Conservation (phyloP, 2,329 filamentous ascomycete genomes). For the Ophiostoma fasciatum region DNA sequence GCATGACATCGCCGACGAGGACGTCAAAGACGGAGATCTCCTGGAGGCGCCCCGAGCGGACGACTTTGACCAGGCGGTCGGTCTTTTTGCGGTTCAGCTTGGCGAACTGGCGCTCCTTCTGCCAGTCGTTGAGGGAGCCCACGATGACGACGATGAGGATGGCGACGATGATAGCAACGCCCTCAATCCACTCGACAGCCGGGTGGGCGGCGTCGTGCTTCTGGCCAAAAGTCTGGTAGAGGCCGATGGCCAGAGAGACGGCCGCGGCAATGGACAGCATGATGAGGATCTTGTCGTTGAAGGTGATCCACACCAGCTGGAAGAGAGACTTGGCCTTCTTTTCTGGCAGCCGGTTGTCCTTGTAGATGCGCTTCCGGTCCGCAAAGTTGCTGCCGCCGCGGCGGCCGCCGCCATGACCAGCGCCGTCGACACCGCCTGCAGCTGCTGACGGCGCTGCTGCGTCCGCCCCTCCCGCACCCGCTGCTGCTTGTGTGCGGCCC, state of each 20-base stretch:
- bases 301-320: conserved; percentile 66
- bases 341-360: conserved; percentile 57
- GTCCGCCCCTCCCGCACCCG: too few relatives aligned
- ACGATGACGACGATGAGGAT: conserved; percentile 65
- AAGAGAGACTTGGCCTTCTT: conserved; percentile 62
- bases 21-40: conserved; percentile 58
- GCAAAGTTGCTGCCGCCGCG: conserved; percentile 25
- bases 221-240: conserved; percentile 59
- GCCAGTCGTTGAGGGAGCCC: conserved; percentile 64
- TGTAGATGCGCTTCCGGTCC: conserved; percentile 56
- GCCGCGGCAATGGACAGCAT: conserved; percentile 55
- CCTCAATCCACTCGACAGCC: conserved; percentile 64
- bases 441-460: too few relatives aligned
- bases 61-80: conserved; percentile 55
- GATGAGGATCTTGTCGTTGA: conserved; percentile 70
- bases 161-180: conserved; percentile 68
- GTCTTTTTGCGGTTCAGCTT: conserved; percentile 69
- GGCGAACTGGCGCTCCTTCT: conserved; percentile 68
- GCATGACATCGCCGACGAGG: conserved; percentile 53
- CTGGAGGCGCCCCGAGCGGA: conserved; percentile 54
- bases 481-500: too few relatives aligned
- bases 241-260: conserved; percentile 57
- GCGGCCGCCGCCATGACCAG: background rate
- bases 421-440: too few relatives aligned
- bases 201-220: conserved; percentile 35